phyloP scores from a whole-genome alignment of 2,329 filamentous ascomycete species.

The Claviceps digitariae region DNA sequence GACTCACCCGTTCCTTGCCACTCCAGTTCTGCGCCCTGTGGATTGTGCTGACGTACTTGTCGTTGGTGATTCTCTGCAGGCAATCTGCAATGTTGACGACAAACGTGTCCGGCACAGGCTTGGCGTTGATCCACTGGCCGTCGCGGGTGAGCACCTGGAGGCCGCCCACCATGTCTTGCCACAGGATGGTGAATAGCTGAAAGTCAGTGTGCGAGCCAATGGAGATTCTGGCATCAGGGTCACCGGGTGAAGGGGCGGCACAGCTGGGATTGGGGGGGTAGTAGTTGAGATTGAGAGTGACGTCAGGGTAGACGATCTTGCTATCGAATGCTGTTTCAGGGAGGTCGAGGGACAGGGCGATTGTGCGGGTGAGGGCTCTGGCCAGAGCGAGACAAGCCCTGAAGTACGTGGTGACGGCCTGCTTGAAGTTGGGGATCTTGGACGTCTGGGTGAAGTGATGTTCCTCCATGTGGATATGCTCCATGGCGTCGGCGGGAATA shows the following conservation, averaged over 20 bases:
- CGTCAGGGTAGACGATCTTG: slow-evolving; percentile 37
- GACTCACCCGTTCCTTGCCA: slow-evolving; percentile 25
- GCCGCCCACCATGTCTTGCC: slow-evolving; percentile 28
- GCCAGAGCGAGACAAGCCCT: slow-evolving; percentile 33
- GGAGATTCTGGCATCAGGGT: slow-evolving; percentile 16
- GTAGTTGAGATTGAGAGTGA: slow-evolving; percentile 27
- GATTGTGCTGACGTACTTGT: slow-evolving; percentile 33
- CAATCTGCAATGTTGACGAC: slow-evolving; percentile 40
- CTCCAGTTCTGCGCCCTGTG: slow-evolving; percentile 31
- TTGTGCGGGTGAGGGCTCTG: slow-evolving; percentile 34
- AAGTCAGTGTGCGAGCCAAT: slow-evolving; percentile 41
- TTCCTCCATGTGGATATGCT: slow-evolving; percentile 31
- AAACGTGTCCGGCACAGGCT: slow-evolving; percentile 26
- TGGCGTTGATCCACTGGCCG: slow-evolving; percentile 27
- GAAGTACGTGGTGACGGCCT: slow-evolving; percentile 33
- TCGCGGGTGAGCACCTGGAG: slow-evolving; percentile 28
- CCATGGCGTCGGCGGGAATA: slow-evolving; percentile 29
- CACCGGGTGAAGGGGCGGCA: not conserved
- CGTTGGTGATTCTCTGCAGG: slow-evolving; percentile 37
- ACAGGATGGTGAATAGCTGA: slow-evolving; percentile 35
- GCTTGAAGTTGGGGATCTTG: slow-evolving; percentile 34
- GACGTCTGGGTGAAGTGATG: slow-evolving; percentile 25
- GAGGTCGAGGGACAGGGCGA: slow-evolving; percentile 41
- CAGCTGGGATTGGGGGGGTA: slow-evolving; percentile 17
- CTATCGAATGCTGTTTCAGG: slow-evolving; percentile 41